Conservation (phyloP, 2,329 filamentous ascomycete genomes). For the Gremmenia infestans region DNA sequence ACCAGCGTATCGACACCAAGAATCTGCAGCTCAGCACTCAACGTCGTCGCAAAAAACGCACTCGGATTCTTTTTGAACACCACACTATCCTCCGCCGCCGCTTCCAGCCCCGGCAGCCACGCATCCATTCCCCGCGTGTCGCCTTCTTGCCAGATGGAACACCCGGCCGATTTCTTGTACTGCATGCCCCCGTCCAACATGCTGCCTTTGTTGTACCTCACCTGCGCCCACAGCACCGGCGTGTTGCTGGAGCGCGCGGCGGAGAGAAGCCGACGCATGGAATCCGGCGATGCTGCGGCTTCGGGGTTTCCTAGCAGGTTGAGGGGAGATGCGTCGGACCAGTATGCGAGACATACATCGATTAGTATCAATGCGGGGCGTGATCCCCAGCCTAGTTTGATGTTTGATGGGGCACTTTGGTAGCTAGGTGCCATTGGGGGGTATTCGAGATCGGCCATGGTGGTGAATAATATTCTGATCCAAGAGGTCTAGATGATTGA, state of each 20-base stretch:
- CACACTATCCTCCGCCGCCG: constrained; percentile 32
- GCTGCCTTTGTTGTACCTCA: constrained; percentile 38
- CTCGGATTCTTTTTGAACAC: constrained; percentile 41
- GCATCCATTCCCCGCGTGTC: constrained; percentile 36
- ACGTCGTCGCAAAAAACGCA: constrained; percentile 42
- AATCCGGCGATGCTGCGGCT: constrained; percentile 33
- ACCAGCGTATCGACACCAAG: constrained; percentile 40
- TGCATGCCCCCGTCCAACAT: constrained; percentile 43
- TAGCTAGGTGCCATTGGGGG: too few relatives aligned
- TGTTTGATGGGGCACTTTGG: too few relatives aligned
- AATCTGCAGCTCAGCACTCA: constrained; percentile 36
- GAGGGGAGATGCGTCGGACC: constrained; percentile 38
- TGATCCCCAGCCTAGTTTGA: constrained; percentile 38
- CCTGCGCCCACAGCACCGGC: constrained; percentile 41
- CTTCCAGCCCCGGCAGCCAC: constrained; percentile 37
- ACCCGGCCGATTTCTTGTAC: constrained; percentile 38
- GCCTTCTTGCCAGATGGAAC: constrained; percentile 38
- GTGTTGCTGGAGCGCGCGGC: constrained; percentile 35
- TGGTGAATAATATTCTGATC: too few relatives aligned
- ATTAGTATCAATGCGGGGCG: constrained; percentile 40
- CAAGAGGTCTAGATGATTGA: too few relatives aligned
- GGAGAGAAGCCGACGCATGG: constrained; percentile 36
- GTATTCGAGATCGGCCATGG: too few relatives aligned
- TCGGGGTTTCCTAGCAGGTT: constrained; percentile 35
- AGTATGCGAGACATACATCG: constrained; percentile 45